These are phyloP conservation scores for Thermomucor indicae-seudaticae DNA, from an alignment of 371 early-diverging fungal genomes.

Conservation along the genomic window DNA sequence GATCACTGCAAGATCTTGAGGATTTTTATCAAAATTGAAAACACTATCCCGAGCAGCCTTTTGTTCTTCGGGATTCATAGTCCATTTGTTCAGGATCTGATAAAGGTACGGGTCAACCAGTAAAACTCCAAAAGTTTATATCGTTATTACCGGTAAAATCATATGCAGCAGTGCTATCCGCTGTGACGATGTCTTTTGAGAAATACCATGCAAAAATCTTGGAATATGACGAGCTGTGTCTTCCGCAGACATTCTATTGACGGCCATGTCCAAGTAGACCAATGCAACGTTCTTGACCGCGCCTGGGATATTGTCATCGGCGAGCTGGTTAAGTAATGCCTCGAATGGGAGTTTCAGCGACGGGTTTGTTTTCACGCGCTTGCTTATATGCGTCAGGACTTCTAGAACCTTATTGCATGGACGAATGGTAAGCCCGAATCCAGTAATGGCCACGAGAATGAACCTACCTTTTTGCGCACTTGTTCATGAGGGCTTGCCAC, in stretches of 20 bases:
- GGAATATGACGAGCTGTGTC: slow-evolving; percentile 47
- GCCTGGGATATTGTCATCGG: slow-evolving; percentile 25
- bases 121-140: not conserved
- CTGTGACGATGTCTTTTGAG: slow-evolving; percentile 51
- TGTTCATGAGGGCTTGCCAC: slow-evolving; percentile 55
- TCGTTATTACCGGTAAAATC: slow-evolving; percentile 51
- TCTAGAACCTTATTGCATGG: slow-evolving; percentile 67
- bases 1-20: slow-evolving; percentile 51
- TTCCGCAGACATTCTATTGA: slow-evolving; percentile 40
- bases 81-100: slow-evolving; percentile 53
- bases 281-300: slow-evolving; percentile 70
- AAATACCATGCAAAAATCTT: slow-evolving; percentile 52
- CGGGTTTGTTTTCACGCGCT: slow-evolving; percentile 64
- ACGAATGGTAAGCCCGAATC: slow-evolving; percentile 1
- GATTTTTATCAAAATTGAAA: slow-evolving; percentile 50
- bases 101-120: not conserved
- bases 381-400: slow-evolving; percentile 79
- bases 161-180: slow-evolving; percentile 62
- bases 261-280: slow-evolving; percentile 74
- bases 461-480: slow-evolving; percentile 45
- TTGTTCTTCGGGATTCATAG: slow-evolving; percentile 44
- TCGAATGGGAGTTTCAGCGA: slow-evolving; percentile 61
- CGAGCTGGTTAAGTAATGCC: slow-evolving; percentile 50
- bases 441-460: not conserved
- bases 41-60: slow-evolving; percentile 42